Conservation (phyloP, 2,329 filamentous ascomycete genomes). For the Torrubiella hemipterigena region DNA sequence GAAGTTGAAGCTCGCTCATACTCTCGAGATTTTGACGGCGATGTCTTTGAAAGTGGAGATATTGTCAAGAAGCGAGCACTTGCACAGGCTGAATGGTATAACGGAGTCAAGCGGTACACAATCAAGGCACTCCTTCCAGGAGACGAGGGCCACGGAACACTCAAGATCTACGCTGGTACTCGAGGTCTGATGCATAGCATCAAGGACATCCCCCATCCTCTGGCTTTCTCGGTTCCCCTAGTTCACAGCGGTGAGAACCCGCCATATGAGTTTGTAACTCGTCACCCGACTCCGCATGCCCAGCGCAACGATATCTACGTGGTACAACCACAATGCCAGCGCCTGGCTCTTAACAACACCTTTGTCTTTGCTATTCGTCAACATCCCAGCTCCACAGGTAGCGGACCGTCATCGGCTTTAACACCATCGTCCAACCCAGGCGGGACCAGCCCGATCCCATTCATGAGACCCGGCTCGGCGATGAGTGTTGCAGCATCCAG, state of each 20-base stretch:
- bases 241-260: conserved; percentile 88
- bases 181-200: conserved; percentile 95
- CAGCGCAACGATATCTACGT: conserved; percentile 95
- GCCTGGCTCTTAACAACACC: conserved; percentile 86
- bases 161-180: conserved; percentile 91
- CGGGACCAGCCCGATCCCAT: conserved; percentile 46
- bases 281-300: conserved; percentile 95
- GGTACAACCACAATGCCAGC: conserved; percentile 84
- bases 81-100: conserved; percentile 84
- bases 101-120: conserved; percentile 79
- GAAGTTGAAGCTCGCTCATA: conserved; percentile 82
- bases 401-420: conserved; percentile 20
- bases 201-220: conserved; percentile 86
- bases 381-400: conserved; percentile 53
- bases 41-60: conserved; percentile 87
- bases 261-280: conserved; percentile 80
- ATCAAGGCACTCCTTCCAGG: conserved; percentile 86
- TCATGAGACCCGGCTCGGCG: conserved; percentile 46
- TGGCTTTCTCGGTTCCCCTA: conserved; percentile 83
- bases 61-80: conserved; percentile 74
- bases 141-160: conserved; percentile 75
- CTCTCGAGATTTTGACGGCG: conserved; percentile 73
- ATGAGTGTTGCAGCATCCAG: conserved; percentile 53
- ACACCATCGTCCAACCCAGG: conserved; percentile 36
- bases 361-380: conserved; percentile 96